Conservation (phyloP, 139 green algal genomes). For the Pleodorina starrii region DNA sequence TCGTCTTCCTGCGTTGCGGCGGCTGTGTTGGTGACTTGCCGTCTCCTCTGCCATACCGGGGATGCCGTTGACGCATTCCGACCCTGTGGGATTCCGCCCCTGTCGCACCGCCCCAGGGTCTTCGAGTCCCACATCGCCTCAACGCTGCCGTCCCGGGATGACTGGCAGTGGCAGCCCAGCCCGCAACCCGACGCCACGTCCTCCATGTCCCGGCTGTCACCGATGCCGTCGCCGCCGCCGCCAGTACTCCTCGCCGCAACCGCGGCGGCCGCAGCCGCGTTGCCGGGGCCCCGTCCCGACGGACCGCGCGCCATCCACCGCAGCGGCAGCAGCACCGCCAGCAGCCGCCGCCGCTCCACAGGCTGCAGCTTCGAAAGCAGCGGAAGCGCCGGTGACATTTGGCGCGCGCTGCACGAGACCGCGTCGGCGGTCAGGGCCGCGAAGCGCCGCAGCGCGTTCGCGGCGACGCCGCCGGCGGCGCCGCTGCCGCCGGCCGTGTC, state of each 20-base stretch:
- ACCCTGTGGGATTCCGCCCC: no score
- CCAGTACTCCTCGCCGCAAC: background rate
- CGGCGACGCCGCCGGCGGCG: background rate
- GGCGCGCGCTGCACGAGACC: background rate
- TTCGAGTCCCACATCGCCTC: background rate
- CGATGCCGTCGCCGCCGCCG: background rate
- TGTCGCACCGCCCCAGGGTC: background rate
- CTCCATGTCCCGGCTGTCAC: background rate
- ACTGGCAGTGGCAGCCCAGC: background rate
- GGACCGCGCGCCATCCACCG: background rate
- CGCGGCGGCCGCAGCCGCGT: background rate
- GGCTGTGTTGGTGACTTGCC: no score
- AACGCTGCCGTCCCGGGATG: background rate
- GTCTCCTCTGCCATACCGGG: no score
- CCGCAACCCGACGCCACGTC: background rate
- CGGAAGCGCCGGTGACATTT: background rate
- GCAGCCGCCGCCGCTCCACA: background rate
- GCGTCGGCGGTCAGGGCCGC: background rate
- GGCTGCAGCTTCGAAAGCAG: slow-evolving; percentile 8
- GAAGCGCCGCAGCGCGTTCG: background rate
- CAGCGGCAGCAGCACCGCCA: background rate
- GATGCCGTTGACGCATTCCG: no score
- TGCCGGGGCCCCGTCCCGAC: background rate
- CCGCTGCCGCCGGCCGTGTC: background rate
- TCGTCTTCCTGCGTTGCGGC: no score